Base-by-base conservation (phyloP, 371 early-diverging fungal genomes). In the Homolaphlyctis polyrhiza region DNA sequence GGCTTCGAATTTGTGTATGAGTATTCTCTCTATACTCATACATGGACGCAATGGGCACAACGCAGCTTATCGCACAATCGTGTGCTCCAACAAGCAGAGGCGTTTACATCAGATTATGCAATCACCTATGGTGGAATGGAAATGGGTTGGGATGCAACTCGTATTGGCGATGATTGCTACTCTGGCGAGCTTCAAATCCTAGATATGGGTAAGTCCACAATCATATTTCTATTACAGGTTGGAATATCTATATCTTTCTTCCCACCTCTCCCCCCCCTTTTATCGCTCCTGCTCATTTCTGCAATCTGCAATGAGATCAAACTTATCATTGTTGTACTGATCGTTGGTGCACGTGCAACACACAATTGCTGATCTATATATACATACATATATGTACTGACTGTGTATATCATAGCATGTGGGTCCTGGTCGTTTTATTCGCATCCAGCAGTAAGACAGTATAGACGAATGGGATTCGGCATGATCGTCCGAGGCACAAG, bases 141-240 rank as follows among this genome's bases (percentile, higher is more conserved):
- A 25, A 55, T 30, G 55, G 55, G 55, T 18, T 55, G 55, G 55
- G 55, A 55, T 25, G 30, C 13, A 33, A 33, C 55, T 27, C 55
- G 55, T 5, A 13, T 55, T 4, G 55, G 8, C 13, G 28, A 55
- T 33, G 55, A 55, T 27, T 55, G 55, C n/a, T 4, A 30, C 8
- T 55, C 55, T 13, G 55, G 55, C 6, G 55, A 55, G 35, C 3
- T 55, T 3, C 55, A 55, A 33, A 3, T 55, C n/a, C 55, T 55
- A 2, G 55, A 55, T 27, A 13, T 55, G 35, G 55, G 55, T 55
- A 27, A 4, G 55, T 55, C 35, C 18, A 16, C 45, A 18, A 45
- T 23, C 45, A 45, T 23, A 45, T 45, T 45, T 45, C 16, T 45
- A n/a, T n/a, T n/a, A n/a, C n/a, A n/a, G n/a, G n/a, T n/a, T n/a